Evolutionary conservation across 1,284 basidiomycete species (phyloP).

Genomic region (Pascua sp.): DNA sequence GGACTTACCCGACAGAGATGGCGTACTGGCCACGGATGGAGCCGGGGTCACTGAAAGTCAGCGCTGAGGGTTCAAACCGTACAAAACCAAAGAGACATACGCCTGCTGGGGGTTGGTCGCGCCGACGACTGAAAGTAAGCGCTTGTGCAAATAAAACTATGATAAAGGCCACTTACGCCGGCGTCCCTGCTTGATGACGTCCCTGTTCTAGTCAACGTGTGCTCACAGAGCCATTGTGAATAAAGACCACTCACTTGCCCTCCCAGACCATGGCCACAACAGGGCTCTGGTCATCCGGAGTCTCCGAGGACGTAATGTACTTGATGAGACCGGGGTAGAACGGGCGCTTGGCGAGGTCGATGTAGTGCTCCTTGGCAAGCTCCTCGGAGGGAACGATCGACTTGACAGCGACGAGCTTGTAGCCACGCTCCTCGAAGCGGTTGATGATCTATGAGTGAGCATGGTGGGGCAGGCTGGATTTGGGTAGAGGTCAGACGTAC

Average conservation of each 20-base stretch:
- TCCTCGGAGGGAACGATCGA: conserved; percentile 41
- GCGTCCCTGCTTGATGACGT: conserved; percentile 39
- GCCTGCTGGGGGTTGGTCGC: conserved; percentile 44
- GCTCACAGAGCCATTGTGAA: conserved; percentile 20
- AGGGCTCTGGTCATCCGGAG: conserved; percentile 20
- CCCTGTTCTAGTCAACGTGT: conserved; percentile 33
- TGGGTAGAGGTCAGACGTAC: no score
- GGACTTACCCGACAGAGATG: conserved; percentile 41
- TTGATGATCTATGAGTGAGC: conserved; percentile 25
- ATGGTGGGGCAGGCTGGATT: no score
- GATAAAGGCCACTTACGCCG: conserved; percentile 23
- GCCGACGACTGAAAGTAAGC: conserved; percentile 34
- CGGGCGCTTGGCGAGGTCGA: conserved; percentile 39
- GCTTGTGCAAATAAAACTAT: background rate
- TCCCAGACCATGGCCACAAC: conserved; percentile 42
- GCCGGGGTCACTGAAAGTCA: conserved; percentile 6
- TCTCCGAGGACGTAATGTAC: conserved; percentile 44
- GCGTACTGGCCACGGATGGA: conserved; percentile 45
- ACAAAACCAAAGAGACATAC: no score
- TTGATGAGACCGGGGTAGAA: conserved; percentile 45
- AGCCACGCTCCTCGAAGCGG: conserved; percentile 46
- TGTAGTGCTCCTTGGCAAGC: conserved; percentile 46
- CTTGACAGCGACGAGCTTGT: conserved; percentile 49
- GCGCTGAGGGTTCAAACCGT: no score
- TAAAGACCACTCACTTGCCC: background rate